These are phyloP conservation scores for Brassica hybrid DNA, from an alignment of 441 rosid genomes.

Conservation along the genomic window DNA sequence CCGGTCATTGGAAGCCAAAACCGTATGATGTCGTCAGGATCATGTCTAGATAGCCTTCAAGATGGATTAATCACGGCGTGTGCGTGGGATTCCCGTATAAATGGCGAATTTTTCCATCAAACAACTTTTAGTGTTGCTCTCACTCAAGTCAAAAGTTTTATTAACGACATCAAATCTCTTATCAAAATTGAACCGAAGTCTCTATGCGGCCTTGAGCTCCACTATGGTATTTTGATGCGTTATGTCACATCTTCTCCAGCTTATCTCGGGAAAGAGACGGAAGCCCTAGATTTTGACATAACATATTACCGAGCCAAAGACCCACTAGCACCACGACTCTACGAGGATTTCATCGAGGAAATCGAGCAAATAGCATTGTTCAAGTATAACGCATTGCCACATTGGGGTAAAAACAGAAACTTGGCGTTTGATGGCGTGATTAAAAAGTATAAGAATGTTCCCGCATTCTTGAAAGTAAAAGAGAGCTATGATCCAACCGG, in stretches of 20 bases:
- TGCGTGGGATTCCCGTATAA: conserved; percentile 66
- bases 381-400: conserved; percentile 69
- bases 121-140: conserved; percentile 47
- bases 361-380: conserved; percentile 78
- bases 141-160: conserved; percentile 35
- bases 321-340: conserved; percentile 55
- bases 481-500: conserved; percentile 60
- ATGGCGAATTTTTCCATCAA: conserved; percentile 62
- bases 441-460: conserved; percentile 50
- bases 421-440: conserved; percentile 58
- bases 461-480: conserved; percentile 51
- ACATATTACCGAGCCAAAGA: conserved; percentile 67
- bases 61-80: conserved; percentile 58
- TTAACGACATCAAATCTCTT: conserved; percentile 48
- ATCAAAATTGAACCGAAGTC: conserved; percentile 48
- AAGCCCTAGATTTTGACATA: conserved; percentile 65
- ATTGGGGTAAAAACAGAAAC: conserved; percentile 84
- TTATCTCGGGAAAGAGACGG: conserved; percentile 66
- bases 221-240: conserved; percentile 74
- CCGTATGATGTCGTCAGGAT: conserved; percentile 68
- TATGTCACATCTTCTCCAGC: conserved; percentile 72
- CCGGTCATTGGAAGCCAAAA: conserved; percentile 68
- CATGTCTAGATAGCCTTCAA: conserved; percentile 56
- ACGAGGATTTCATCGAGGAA: conserved; percentile 66
- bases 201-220: conserved; percentile 59